A percentile compares a stretch with the other conserved stretches of the same genome.
Conservation (phyloP, 371 early-diverging fungal species). For the Nosema granulosis region DNA sequence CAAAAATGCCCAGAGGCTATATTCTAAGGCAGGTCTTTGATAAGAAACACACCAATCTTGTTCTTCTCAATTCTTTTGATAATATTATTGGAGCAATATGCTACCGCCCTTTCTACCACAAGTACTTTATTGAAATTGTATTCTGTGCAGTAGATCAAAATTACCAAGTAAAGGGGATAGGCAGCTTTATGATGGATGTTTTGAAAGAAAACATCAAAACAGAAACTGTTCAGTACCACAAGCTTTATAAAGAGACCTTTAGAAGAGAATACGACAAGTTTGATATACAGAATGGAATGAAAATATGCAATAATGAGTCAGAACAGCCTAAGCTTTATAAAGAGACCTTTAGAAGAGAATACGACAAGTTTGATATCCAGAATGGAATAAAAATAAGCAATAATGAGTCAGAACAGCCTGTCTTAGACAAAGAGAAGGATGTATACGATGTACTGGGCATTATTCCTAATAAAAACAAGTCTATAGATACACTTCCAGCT, state of each 20-base stretch:
- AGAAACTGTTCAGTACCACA: constrained; percentile 25
- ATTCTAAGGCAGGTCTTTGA: constrained; percentile 92
- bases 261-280: not conserved
- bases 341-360: not conserved
- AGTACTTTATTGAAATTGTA: constrained; percentile 93
- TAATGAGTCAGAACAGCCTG: not conserved
- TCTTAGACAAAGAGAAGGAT: not conserved
- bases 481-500: not conserved
- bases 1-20: constrained; percentile 98
- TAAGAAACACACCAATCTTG: constrained; percentile 68
- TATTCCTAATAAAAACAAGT: not conserved
- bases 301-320: not conserved
- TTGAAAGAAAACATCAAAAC: constrained; percentile 64
- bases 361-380: not conserved
- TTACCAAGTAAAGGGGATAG: constrained; percentile 82
- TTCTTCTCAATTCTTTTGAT: constrained; percentile 37
- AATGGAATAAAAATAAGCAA: not conserved
- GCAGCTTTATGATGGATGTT: constrained; percentile 63
- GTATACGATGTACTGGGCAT: not conserved
- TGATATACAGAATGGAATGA: not conserved
- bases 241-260: not conserved
- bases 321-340: not conserved
- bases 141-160: constrained; percentile 88
- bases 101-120: constrained; percentile 79
- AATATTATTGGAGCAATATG: constrained; percentile 89